Percentiles rank a stretch among this genome's conserved stretches.
Conservation (phyloP, 163 green algal species). For the Trebouxia gelatinosa region DNA sequence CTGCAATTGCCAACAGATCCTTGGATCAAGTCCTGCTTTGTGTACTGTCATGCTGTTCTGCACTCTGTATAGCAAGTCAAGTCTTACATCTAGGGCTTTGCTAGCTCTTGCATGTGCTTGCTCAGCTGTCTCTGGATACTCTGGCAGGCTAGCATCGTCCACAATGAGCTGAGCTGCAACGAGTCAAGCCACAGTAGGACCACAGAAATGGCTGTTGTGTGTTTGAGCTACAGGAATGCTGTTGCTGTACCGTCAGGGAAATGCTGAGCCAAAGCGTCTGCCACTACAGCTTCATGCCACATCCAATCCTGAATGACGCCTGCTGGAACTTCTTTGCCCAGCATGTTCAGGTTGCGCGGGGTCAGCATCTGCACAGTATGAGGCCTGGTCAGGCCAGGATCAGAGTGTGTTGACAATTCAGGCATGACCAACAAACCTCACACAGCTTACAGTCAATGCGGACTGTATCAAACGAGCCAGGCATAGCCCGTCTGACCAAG, state of each 20-base stretch:
- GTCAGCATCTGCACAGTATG: conserved; percentile 22
- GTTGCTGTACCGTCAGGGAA: neutral
- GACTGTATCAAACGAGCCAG: neutral
- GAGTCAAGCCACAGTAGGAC: too few species aligned
- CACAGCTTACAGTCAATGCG: conserved; percentile 18
- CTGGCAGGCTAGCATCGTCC: neutral
- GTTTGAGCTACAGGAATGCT: too few species aligned
- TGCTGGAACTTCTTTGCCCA: too few species aligned
- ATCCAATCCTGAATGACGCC: conserved; percentile 6
- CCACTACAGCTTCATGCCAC: neutral
- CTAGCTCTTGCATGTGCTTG: conserved; percentile 6
- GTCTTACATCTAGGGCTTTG: conserved; percentile 3
- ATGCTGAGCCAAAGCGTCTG: neutral
- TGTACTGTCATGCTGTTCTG: too few species aligned
- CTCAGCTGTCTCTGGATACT: conserved; percentile 22
- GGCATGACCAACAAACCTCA: neutral
- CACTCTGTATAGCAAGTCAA: too few species aligned
- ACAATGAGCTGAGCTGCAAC: neutral
- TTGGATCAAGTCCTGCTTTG: neutral
- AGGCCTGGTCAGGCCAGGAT: too few species aligned
- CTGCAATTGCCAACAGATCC: conserved; percentile 14
- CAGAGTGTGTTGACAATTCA: too few species aligned
- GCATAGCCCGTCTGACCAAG: neutral
- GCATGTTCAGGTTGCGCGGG: neutral
- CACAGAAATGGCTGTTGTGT: too few species aligned